Conservation (phyloP, 768 basidiomycete species). For the Naganishia antarctica region DNA sequence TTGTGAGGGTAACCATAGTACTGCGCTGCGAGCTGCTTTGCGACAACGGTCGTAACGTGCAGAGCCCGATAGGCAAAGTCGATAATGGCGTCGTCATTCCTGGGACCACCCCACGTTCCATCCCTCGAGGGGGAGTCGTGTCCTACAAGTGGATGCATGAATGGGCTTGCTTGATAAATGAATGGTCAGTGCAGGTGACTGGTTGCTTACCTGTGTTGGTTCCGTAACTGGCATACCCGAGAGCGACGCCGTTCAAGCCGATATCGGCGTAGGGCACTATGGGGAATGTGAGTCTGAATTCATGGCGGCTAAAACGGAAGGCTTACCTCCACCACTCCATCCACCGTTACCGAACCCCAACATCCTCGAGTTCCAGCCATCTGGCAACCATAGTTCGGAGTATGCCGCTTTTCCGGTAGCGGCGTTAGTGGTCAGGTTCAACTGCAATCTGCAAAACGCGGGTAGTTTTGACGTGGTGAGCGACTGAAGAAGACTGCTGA, state of each 20-base stretch:
- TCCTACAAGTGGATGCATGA: too few species aligned
- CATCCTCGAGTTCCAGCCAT: slow-evolving; percentile 14
- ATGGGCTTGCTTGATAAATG: too few species aligned
- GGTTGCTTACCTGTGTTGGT: slow-evolving; percentile 1
- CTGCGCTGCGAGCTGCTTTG: background rate
- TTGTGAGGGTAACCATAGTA: slow-evolving; percentile 12
- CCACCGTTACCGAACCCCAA: slow-evolving; percentile 11
- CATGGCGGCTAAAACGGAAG: too few species aligned
- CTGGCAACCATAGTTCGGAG: slow-evolving; percentile 14
- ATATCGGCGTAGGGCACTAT: slow-evolving; percentile 10
- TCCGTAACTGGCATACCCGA: slow-evolving; percentile 6
- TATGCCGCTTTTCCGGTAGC: background rate
- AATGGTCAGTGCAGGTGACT: too few species aligned
- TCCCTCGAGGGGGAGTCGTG: background rate
- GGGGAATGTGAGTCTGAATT: too few species aligned
- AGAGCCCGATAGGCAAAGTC: slow-evolving; percentile 18
- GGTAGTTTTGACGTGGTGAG: background rate
- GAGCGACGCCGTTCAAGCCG: background rate
- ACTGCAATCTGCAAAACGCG: slow-evolving; percentile 10
- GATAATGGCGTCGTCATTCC: slow-evolving; percentile 20
- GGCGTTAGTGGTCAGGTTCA: slow-evolving; percentile 1
- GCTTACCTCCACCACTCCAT: slow-evolving; percentile 15
- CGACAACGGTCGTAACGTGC: background rate
- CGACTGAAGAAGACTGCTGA: slow-evolving; percentile 6
- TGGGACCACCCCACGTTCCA: slow-evolving; percentile 3